phyloP scores from a whole-genome alignment of 108 stramenopile genomes.

The Bacterosira constricta region DNA sequence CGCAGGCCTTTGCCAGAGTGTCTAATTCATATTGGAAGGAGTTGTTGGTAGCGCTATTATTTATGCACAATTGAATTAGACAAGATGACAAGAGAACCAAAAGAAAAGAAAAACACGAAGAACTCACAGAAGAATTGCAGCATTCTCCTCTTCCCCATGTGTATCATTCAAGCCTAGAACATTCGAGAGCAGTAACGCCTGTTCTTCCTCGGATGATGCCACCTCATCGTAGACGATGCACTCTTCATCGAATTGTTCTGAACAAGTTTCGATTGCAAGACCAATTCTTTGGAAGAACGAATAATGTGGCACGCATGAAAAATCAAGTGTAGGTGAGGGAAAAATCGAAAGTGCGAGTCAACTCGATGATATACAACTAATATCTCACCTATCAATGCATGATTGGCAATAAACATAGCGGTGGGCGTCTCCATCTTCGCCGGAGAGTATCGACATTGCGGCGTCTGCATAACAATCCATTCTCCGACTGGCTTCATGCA shows the following conservation, averaged over 20 bases:
- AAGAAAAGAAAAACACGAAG: not conserved
- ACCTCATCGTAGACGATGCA: constrained; percentile 33
- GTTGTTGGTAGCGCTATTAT: constrained; percentile 40
- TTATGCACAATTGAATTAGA: not conserved
- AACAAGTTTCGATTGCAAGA: constrained; percentile 20
- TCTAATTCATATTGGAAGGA: constrained; percentile 32
- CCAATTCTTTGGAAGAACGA: constrained; percentile 16
- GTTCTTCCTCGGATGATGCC: constrained; percentile 37
- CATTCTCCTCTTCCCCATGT: constrained; percentile 1
- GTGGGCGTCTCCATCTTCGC: not conserved
- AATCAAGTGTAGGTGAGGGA: not conserved
- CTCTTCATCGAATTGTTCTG: constrained; percentile 23
- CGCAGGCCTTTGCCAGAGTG: constrained; percentile 25
- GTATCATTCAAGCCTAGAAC: constrained; percentile 8
- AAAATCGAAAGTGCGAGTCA: not conserved
- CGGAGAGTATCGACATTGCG: constrained; percentile 1
- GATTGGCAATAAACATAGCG: constrained; percentile 1
- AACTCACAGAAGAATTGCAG: constrained; percentile 32
- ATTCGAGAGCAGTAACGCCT: constrained; percentile 11
- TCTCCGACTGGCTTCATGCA: constrained; percentile 13
- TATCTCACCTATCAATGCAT: constrained; percentile 23
- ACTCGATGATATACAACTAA: no score
- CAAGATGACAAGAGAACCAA: not conserved
- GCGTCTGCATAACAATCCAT: constrained; percentile 9
- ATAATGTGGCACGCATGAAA: not conserved